Base-by-base conservation (phyloP, 192 early-diverging fungal species). In the Geranomyces variabilis region DNA sequence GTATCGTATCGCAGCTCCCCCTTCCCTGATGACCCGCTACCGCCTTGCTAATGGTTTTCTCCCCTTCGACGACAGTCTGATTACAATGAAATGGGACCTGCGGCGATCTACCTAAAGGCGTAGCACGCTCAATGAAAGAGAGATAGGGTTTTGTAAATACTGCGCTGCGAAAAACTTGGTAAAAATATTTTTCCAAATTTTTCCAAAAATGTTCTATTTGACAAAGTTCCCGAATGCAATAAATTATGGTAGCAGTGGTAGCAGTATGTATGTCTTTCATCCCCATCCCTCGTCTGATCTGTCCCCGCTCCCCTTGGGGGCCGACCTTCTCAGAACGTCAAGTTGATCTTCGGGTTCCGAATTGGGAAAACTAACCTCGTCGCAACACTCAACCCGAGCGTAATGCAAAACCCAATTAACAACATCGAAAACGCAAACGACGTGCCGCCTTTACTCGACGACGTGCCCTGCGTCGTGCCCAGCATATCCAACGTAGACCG, bases 31-130 rank as follows among this genome's bases (percentile, higher is more conserved):
- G 0, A 19, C n/a, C 21, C 57, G 7, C 24, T 13, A 13, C 24
- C 12, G 12, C 8, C 55, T 10, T 62, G 24, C 60, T 63, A 29
- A 58, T 12, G 53, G 24, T 28, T 24, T 57, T 19, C 51, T 51
- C 87, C 90, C 89, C 76, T 84, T 91, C 66, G 87, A 83, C 48
- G n/a, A n/a, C 87, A 93, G 80, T 83, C 88, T 24, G 96, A 98
- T 78, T 98, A 98, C 77, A 96, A 96, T 79, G 93, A 96, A 51
- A 78, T 82, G 69, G 96, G 96, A 17, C 96, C 94, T 3, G 84
- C 88, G 46, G 86, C 90, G 30, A 81, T 90, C 34, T 90, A 92
- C 33, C 61, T 77, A 22, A 85, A 85, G 47, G 24, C 43, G 24
- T 70, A 26, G 55, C 36, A 41, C 10, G 36, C 36, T 41, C 36